Base-by-base conservation (phyloP, 2,329 filamentous ascomycete species). In the Fusarium poae region DNA sequence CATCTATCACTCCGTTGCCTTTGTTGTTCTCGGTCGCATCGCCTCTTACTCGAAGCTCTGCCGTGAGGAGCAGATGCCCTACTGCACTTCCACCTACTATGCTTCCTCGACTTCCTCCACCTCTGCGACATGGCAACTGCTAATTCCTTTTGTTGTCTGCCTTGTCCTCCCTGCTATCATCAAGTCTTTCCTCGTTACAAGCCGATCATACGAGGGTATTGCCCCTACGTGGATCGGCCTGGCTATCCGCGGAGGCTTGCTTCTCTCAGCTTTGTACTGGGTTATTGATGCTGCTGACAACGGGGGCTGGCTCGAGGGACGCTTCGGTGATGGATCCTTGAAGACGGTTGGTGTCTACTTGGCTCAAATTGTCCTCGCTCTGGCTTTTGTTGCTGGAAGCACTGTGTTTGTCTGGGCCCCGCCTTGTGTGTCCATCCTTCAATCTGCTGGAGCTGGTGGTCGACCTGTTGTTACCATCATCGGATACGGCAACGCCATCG, bases 61-160 rank as follows among this genome's bases (percentile, higher is more conserved):
- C 77, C 91, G 96, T 60, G 96, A 99, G 79, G 96, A 99, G 81
- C 96, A 99, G 81, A 97, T 98, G 93, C 96, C 96, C 0, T 97
- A 91, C 81, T 99, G 96, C 83, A 89, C 88, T 55, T 97, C 95
- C 3, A 97, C 96, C 0, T 99, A 97, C 82, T 99, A 99, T 77
- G 91, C 94, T 6, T 97, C 95, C 0, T 88, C 91, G 12, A 92
- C 91, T 4, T 97, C 95, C 1, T 98, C 96, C 0, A 98, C 94
- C 1, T 97, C 95, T 4, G 92, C 95, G 1, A 86, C 90, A 2
- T 97, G 94, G 93, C 95, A 98, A 78, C 85, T 97, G 20, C 79
- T 84, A 10, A 91, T 98, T 48, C 93, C 95, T 0, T 92, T 94
- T 72, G 74, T 88, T n/a, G 86, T 94, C 12, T 89, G 91, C 16